phyloP scores from a whole-genome alignment of 441 rosid genomes.

The Populus trichocarpa region DNA sequence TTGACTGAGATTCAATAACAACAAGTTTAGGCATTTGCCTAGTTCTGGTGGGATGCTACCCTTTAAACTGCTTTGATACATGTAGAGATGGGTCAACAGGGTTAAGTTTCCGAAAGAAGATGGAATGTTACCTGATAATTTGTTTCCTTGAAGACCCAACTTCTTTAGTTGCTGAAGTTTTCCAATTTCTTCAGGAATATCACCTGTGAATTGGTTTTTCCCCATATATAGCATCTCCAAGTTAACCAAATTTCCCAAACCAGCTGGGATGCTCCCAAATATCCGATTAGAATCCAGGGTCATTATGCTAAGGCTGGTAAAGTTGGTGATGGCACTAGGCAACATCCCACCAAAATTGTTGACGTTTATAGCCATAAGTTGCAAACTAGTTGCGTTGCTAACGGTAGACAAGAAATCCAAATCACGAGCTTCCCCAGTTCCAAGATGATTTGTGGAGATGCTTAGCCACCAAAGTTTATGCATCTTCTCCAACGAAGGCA shows the following conservation, averaged over 20 bases:
- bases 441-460: slow-evolving; percentile 10
- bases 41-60: slow-evolving; percentile 11
- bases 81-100: not conserved
- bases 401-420: slow-evolving; percentile 7
- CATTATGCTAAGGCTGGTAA: slow-evolving; percentile 1
- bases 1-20: not conserved
- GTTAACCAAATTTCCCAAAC: slow-evolving; percentile 7
- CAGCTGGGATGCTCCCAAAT: not conserved
- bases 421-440: slow-evolving; percentile 7
- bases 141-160: not conserved
- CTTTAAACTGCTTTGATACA: not conserved
- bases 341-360: slow-evolving; percentile 7
- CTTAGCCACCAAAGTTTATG: slow-evolving; percentile 14
- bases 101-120: slow-evolving; percentile 19
- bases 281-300: not conserved
- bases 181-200: slow-evolving; percentile 15
- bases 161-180: not conserved
- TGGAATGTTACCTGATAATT: slow-evolving; percentile 10
- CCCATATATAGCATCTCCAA: not conserved
- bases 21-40: slow-evolving; percentile 2
- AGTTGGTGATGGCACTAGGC: slow-evolving; percentile 5
- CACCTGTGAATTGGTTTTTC: not conserved
- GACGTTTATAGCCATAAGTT: not conserved
- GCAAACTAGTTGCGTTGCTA: slow-evolving; percentile 2
- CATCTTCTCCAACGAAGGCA: slow-evolving; percentile 15